Evolutionary conservation across 148 eudicot species (phyloP), one percentile per base, ranked within the genome.

Genomic region (Amaranthus cruentus): DNA sequence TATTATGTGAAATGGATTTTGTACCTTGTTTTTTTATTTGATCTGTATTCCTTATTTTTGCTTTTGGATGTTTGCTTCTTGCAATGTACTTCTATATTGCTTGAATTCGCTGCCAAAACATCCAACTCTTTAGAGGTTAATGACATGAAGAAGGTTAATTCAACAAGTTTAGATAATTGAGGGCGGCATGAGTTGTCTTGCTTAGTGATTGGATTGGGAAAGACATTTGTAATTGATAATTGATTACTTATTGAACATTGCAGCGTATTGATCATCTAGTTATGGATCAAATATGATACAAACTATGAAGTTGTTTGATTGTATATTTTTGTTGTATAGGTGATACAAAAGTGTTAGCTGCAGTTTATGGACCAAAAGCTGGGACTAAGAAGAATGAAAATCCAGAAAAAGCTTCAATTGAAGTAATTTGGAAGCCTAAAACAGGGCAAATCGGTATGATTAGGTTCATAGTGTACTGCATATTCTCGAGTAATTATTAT

Each of bases 391-490:
- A 88, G 79, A 89, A 88, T 77, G 94, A 89, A 80, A 89, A 89
- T 70, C 91, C 89, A 28, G 90, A 89, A 77, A 91, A 89, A 77
- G 97, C 97, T 82, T 89, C 84, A 72, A 72, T 94, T 77, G 97
- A 91, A 85, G 96, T 94, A 61, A 81, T 84, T 81, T 91, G 90
- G 97, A 89, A 89, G 87, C 85, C 88, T 14, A 87, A 91, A 81
- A 88, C 93, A 0, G 96, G 98, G 66, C 97, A 89, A 84, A 81
- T 81, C 77, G 97, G 98, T 94, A 76, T 80, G 85, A 7, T 15
- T 68, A 28, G 47, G 66, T 73, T 66, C 4, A 28, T 28, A 49
- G 38, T 28, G 42, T 63, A n/a, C 14, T 38, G 2, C 61, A 70
- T 75, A 50, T 4, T 76, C 48, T 62, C 55, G 47, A n/a, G 14